Base-by-base conservation (phyloP, 176 grass and related monocot species). In the Avena eriantha region DNA sequence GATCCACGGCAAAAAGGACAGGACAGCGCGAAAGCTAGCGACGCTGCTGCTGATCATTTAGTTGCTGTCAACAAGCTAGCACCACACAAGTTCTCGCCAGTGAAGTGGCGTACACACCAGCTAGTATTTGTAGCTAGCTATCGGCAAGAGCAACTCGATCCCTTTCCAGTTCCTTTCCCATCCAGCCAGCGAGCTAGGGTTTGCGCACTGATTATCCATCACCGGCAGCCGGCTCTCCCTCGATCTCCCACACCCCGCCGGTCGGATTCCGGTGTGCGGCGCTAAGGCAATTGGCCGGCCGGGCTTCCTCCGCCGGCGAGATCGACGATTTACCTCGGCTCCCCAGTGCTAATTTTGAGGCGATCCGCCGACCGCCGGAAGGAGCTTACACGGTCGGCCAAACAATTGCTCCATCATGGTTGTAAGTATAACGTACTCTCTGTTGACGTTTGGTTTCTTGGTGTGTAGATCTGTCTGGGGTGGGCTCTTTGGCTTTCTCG, bases 21-120 rank as follows among this genome's bases (percentile, higher is more conserved):
- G 51, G 51, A 49, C 73, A 76, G 48, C 81, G 63, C 80, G 63
- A 88, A 78, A 84, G 87, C 87, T 65, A 81, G 85, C 69, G 85
- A 76, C 78, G 69, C 78, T 80, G 53, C 21, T 33, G 46, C 48
- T 76, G 22, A 51, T 83, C 80, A 83, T 78, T 88, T 84, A 79
- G 80, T 39, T 24, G 63, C 36, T 61, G 63, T 39, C 22, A 83
- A 71, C 48, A 19, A 84, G 80, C 61, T 18, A 34, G 7, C 65
- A 81, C 78, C 85, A 87, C 60, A 64, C 61, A 65, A 65, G 61
- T 77, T 77, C 71, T 17, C n/a, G 31, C 65, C 47, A 82, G 61
- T 67, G 49, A 17, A 76, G 82, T 49, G 36, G 77, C 35, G 19
- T 4, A 77, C 57, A 85, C 83, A 77, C 53, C 57, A 59, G 19